Conservation (phyloP, 2,329 filamentous ascomycete genomes). For the Fusarium keratoplasticum region DNA sequence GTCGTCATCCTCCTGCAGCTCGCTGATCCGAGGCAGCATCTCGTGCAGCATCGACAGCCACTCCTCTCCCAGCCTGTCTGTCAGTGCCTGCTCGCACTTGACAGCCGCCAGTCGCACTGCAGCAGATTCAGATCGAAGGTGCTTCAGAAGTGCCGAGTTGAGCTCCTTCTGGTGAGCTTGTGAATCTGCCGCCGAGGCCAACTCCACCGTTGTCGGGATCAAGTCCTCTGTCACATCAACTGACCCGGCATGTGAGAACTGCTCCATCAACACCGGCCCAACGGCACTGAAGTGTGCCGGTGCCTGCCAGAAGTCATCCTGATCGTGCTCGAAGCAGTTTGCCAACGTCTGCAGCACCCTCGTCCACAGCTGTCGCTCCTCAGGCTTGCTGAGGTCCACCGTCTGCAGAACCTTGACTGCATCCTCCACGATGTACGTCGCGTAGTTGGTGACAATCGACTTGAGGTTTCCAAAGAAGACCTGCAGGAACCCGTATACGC, state of each 20-base stretch:
- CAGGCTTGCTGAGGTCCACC: slow-evolving; percentile 59
- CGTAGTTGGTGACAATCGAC: slow-evolving; percentile 94
- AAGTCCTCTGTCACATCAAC: slow-evolving; percentile 64
- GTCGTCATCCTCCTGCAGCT: slow-evolving; percentile 96
- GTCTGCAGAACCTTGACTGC: slow-evolving; percentile 71
- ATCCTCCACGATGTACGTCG: slow-evolving; percentile 84
- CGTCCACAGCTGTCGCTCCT: slow-evolving; percentile 72
- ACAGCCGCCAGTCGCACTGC: slow-evolving; percentile 84
- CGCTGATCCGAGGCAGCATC: slow-evolving; percentile 96
- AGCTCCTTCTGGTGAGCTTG: slow-evolving; percentile 92
- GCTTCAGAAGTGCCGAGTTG: slow-evolving; percentile 81
- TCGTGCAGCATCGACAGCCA: slow-evolving; percentile 93
- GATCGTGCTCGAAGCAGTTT: slow-evolving; percentile 86
- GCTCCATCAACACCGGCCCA: slow-evolving; percentile 74
- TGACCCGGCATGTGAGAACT: slow-evolving; percentile 65
- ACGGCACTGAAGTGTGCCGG: slow-evolving; percentile 86
- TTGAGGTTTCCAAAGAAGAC: slow-evolving; percentile 87
- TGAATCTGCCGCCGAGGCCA: slow-evolving; percentile 84
- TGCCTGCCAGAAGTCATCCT: slow-evolving; percentile 96
- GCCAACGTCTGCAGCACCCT: slow-evolving; percentile 78
- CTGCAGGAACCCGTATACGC: slow-evolving; percentile 83
- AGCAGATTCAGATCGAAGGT: slow-evolving; percentile 78
- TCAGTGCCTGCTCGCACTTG: slow-evolving; percentile 82
- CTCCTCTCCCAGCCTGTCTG: slow-evolving; percentile 86
- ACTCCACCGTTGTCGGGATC: slow-evolving; percentile 80